These are phyloP conservation scores for Boletus tylopilopsis DNA, from an alignment of 768 basidiomycete species.

Conservation along the genomic window DNA sequence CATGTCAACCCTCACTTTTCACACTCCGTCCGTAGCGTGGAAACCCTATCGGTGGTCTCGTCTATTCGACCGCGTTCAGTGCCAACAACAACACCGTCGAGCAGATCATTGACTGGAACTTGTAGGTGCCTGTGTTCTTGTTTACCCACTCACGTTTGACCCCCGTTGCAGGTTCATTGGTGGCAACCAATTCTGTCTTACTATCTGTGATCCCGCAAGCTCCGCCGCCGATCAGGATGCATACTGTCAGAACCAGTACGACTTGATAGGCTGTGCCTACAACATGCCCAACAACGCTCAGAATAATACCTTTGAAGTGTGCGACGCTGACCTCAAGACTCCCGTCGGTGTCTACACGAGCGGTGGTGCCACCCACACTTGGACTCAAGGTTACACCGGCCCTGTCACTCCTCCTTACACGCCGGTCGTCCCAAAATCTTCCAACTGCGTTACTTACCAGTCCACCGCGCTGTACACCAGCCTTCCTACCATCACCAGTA, in stretches of 20 bases:
- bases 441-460: slow-evolving; percentile 40
- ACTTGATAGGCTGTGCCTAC: slow-evolving; percentile 68
- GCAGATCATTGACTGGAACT: slow-evolving; percentile 67
- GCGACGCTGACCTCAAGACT: slow-evolving; percentile 60
- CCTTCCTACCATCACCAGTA: slow-evolving; percentile 11
- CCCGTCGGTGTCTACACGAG: slow-evolving; percentile 51
- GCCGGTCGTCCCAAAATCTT: slow-evolving; percentile 38
- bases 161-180: slow-evolving; percentile 55
- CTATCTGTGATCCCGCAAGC: slow-evolving; percentile 59
- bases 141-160: slow-evolving; percentile 1
- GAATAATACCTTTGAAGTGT: slow-evolving; percentile 59
- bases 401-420: slow-evolving; percentile 38
- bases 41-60: slow-evolving; percentile 73
- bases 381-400: slow-evolving; percentile 37
- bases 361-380: slow-evolving; percentile 41
- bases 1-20: slow-evolving; percentile 5
- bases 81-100: slow-evolving; percentile 38
- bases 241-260: slow-evolving; percentile 70
- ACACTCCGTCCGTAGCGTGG: slow-evolving; percentile 58
- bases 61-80: slow-evolving; percentile 57
- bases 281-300: slow-evolving; percentile 66
- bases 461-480: slow-evolving; percentile 35
- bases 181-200: slow-evolving; percentile 58
- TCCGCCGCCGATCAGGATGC: slow-evolving; percentile 36
- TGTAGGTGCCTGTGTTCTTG: slow-evolving; percentile 34